These are phyloP conservation scores for Sorghum bicolor DNA, from an alignment of 176 grass and related monocot species.

Conservation along the genomic window Sorghum_bicolor_NCBIv3 NC_012872.2:51838501-51839000, in stretches of 20 bases:
- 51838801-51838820: not conserved
- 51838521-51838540: not conserved
- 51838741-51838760: not conserved
- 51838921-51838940: not conserved
- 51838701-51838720: not conserved
- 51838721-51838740: not conserved
- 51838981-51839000: no score
- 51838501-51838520: accelerated
- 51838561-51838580: no score
- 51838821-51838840: not conserved
- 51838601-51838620: not conserved
- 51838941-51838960: not conserved
- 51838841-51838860: no score
- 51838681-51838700: not conserved
- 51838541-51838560: not conserved
- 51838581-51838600: not conserved
- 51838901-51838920: not conserved
- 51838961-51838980: no score
- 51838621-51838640: not conserved
- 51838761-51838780: not conserved
- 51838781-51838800: not conserved
- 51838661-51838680: not conserved
- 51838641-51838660: not conserved
- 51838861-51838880: not conserved
- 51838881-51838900: not conserved